Conservation (phyloP, 495 filamentous ascomycete species). For the Penicillium arizonense region DNA sequence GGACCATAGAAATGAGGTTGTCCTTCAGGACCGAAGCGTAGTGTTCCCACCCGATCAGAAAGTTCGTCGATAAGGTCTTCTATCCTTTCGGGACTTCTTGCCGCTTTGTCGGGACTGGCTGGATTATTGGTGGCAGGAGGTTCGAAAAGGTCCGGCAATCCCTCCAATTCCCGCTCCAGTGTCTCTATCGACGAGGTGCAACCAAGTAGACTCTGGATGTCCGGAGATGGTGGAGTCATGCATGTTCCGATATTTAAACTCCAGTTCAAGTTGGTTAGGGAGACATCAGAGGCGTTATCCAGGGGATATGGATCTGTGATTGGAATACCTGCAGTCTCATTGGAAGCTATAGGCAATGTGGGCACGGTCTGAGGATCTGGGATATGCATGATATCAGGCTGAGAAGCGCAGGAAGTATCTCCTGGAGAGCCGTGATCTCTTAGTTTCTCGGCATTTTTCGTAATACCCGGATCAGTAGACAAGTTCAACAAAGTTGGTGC, state of each 20-base stretch:
- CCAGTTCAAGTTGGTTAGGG: background rate
- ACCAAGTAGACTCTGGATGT: background rate
- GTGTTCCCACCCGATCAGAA: slow-evolving; percentile 27
- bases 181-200: background rate
- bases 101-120: background rate
- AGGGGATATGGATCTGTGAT: background rate
- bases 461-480: background rate
- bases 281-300: background rate
- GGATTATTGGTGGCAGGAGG: background rate
- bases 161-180: background rate
- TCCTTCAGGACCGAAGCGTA: slow-evolving; percentile 20
- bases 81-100: background rate
- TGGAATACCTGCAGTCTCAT: background rate
- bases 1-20: slow-evolving; percentile 13
- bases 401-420: background rate
- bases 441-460: background rate
- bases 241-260: background rate
- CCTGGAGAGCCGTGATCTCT: background rate
- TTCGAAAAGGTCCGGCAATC: background rate
- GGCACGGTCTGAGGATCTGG: background rate
- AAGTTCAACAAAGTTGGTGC: background rate
- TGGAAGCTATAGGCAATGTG: background rate
- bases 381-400: background rate
- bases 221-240: background rate
- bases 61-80: slow-evolving; percentile 15